phyloP scores from a whole-genome alignment of 2,329 filamentous ascomycete species.

The Fusarium sarcochroum region DNA sequence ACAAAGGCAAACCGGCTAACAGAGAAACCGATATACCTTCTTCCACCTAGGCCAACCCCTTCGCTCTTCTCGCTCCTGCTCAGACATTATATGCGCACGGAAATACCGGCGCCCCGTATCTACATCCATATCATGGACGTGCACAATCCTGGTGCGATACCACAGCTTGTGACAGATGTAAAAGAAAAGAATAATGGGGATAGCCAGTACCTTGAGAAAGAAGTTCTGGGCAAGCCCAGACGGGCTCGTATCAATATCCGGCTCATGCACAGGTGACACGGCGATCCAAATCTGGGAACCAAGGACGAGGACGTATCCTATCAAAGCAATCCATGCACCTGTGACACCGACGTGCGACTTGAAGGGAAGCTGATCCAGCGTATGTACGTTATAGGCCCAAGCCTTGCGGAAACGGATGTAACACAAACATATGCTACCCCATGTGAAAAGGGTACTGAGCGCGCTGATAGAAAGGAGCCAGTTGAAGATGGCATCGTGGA shows the following conservation, averaged over 20 bases:
- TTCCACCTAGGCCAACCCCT: constrained; percentile 83
- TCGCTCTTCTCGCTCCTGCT: constrained; percentile 83
- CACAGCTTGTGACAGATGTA: constrained; percentile 83
- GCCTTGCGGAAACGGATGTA: constrained; percentile 91
- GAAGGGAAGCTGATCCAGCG: constrained; percentile 83
- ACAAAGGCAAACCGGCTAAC: constrained; percentile 58
- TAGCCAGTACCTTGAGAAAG: constrained; percentile 79
- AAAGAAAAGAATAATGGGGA: constrained; percentile 76
- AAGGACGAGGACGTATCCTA: constrained; percentile 81
- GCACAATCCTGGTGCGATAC: constrained; percentile 77
- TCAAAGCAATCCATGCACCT: constrained; percentile 86
- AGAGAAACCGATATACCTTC: constrained; percentile 79
- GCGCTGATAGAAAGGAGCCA: constrained; percentile 86
- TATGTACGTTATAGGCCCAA: constrained; percentile 78
- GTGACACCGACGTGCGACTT: constrained; percentile 80
- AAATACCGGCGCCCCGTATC: constrained; percentile 88
- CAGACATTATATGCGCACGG: constrained; percentile 81
- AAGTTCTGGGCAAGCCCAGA: constrained; percentile 71
- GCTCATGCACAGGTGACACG: constrained; percentile 78
- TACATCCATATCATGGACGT: constrained; percentile 83
- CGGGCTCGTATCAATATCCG: constrained; percentile 54
- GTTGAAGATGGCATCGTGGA: constrained; percentile 75
- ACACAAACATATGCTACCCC: constrained; percentile 85
- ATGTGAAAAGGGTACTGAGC: constrained; percentile 81
- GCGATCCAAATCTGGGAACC: constrained; percentile 91